phyloP scores from a whole-genome alignment of 257 asterid genomes.

The Rauvolfia tetraphylla region DNA sequence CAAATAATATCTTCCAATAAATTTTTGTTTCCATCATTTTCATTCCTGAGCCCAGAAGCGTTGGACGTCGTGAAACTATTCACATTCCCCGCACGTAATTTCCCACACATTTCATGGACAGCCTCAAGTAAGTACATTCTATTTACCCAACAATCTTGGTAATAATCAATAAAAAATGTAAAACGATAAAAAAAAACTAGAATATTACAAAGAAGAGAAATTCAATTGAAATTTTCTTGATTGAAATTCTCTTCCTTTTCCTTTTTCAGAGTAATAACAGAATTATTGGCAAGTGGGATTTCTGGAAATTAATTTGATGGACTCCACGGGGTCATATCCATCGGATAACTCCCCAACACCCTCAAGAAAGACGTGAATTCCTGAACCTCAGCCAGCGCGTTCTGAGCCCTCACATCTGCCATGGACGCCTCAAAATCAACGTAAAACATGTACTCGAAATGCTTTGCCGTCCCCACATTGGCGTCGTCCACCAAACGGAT shows the following conservation, averaged over 20 bases:
- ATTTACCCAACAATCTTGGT: conserved; percentile 4
- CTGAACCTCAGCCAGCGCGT: conserved; percentile 85
- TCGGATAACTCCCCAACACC: conserved; percentile 88
- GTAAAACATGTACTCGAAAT: conserved; percentile 78
- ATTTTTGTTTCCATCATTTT: neutral
- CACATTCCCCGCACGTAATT: neutral
- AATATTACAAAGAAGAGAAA: neutral
- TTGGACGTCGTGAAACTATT: neutral
- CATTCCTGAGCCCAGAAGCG: neutral
- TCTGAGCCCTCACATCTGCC: conserved; percentile 91
- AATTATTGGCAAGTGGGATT: neutral
- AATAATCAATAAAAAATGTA: neutral
- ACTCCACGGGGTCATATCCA: conserved; percentile 90
- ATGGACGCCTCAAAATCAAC: conserved; percentile 87
- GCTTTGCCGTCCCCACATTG: conserved; percentile 63
- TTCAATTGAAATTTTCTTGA: conserved; percentile 1
- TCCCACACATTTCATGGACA: neutral
- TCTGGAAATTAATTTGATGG: conserved; percentile 32
- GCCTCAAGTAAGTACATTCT: neutral
- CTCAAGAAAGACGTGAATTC: conserved; percentile 86
- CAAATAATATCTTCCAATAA: too few relatives aligned
- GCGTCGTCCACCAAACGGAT: conserved; percentile 66
- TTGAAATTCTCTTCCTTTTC: neutral
- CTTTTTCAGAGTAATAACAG: neutral
- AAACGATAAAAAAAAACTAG: neutral